Base-by-base conservation (phyloP, 306 rosid genomes). In the Senna siamea region DNA sequence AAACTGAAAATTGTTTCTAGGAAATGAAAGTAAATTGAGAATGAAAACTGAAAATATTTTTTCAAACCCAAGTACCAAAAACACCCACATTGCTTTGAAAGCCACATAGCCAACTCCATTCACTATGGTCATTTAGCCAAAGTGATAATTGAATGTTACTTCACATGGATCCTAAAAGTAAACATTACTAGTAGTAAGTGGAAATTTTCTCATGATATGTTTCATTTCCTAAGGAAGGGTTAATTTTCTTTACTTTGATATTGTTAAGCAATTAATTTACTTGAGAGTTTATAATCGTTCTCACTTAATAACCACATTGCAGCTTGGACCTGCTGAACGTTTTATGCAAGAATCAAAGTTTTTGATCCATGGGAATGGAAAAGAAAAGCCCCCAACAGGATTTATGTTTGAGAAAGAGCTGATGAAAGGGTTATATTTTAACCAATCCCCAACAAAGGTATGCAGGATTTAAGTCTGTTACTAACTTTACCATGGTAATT, bases 371-470 rank as follows among this genome's bases (percentile, higher is more conserved):
- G 98, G 93, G 69, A 92, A 88, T 79, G 99, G 99, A 66, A 85
- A 88, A 76, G 97, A 88, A 58, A 76, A 92, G 78, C 85, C 89
- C 69, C 97, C 99, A 18, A 95, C 98, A 5, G 99, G 93, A 80
- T 92, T 95, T 79, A 95, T 95, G 98, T 92, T 95, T 78, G 99
- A 88, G 92, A 95, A 95, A 86, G 99, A 95, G 83, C 96, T 85
- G 83, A 92, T 88, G 96, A 95, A 90, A 78, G 98, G 96, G 71
- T 71, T 95, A 68, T 95, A 92, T 82, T 95, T 95, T 88, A 88
- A 92, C 83, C 99, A 92, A 65, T 92, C 99, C 75, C 87, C 76
- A 26, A 32, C 87, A 6, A 95, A 95, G 99, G 99, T 95, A 87
- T 69, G 78, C 51, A 17, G 61, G 61, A 74, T 69, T 61, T 43